Base-by-base conservation (phyloP, 192 early-diverging fungal species). In the Endogone sp. region DNA sequence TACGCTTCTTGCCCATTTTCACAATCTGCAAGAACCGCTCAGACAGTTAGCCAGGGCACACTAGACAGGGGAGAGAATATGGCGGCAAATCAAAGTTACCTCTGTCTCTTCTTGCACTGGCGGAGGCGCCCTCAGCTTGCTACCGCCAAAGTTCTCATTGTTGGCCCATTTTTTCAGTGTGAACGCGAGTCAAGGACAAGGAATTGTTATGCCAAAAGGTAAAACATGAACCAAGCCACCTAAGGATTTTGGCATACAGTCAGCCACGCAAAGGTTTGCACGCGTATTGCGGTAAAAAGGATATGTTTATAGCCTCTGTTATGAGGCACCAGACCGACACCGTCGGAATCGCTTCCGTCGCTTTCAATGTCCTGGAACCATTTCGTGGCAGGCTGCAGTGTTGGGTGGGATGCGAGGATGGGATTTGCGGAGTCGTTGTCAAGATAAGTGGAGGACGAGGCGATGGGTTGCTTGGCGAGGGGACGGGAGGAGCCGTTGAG, bases 301-400 rank as follows among this genome's bases (percentile, higher is more conserved):
- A 71, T 75, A 74, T 81, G 81, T 79, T 91, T 91, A 75, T 91
- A 83, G 49, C 89, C 89, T 8, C 89, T 74, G 70, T 91, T 91
- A 65, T 87, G 86, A 29, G 89, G 87, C 29, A 80, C 77, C 1
- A 85, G 64, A 37, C 85, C 85, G 57, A 84, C 66, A 63, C 70
- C 67, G n/a, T 78, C 76, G 62, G 60, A 63, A 21, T 78, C 76
- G 26, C 76, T 76, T 9, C 66, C 75, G 9, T 76, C 75, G 67
- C 67, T 69, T 21, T 69, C 67, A 29, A 29, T 61, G 22, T 68
- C 63, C 2, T 67, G 65, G 44, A 76, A 57, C 75, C 69, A 71
- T 58, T 71, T 71, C 63, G 70, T 62, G 22, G 75, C 69, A 13
- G 75, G 57, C 26, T 59, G 64, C 30, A 25, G 26, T 30, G n/a